Percentiles rank a stretch among this genome's conserved stretches.
Conservation (phyloP, 1,284 basidiomycete genomes). For the Termitomyces sp. region DNA sequence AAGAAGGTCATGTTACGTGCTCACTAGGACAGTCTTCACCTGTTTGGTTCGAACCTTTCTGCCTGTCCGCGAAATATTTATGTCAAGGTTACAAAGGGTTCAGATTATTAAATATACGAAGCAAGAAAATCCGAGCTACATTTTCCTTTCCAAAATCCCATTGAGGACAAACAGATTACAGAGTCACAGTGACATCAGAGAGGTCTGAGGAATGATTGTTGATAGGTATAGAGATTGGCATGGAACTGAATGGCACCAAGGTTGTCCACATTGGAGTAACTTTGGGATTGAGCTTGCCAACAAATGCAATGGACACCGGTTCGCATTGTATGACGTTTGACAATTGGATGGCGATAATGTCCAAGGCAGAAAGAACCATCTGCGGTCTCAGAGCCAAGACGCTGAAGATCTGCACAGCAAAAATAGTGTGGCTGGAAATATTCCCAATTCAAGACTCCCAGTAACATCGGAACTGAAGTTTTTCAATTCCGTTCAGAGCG, state of each 20-base stretch:
- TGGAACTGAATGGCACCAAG: slow-evolving; percentile 49
- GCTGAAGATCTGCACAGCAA: slow-evolving; percentile 32
- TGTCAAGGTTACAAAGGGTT: too few relatives aligned
- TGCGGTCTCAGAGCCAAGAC: slow-evolving; percentile 39
- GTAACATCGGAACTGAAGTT: slow-evolving; percentile 66
- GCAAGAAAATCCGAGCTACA: not conserved
- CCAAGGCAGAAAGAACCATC: slow-evolving; percentile 35
- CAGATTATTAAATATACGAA: not conserved
- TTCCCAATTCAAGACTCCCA: slow-evolving; percentile 62
- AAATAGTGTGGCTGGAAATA: slow-evolving; percentile 28
- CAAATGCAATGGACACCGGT: slow-evolving; percentile 42
- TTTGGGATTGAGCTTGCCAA: slow-evolving; percentile 25
- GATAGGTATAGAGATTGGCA: slow-evolving; percentile 44
- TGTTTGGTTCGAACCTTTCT: too few relatives aligned
- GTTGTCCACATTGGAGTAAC: slow-evolving; percentile 25
- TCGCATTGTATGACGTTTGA: slow-evolving; percentile 52
- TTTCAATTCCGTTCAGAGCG: slow-evolving; percentile 68
- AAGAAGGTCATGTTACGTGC: too few relatives aligned
- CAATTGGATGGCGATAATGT: slow-evolving; percentile 40
- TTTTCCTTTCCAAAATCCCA: not conserved
- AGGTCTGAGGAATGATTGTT: slow-evolving; percentile 35
- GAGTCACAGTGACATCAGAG: slow-evolving; percentile 34
- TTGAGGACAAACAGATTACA: not conserved
- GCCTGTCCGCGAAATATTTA: too few relatives aligned
- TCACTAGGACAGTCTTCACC: too few relatives aligned